Conservation (phyloP, 23 red algal species). For the Gracilaria vermiculophylla region DNA sequence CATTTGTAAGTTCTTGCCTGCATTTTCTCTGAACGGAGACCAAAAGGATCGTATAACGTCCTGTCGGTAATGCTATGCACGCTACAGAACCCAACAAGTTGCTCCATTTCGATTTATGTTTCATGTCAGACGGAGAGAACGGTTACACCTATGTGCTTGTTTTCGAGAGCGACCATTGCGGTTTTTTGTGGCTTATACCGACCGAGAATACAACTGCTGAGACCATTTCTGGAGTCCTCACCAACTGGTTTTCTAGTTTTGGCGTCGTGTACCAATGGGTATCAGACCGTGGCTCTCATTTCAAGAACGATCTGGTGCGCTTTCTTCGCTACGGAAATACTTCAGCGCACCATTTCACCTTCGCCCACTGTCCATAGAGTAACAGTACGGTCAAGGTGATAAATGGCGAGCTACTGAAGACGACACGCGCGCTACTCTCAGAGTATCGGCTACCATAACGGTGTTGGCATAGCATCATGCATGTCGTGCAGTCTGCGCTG, state of each 20-base stretch:
- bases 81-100: neutral
- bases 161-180: neutral
- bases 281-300: neutral
- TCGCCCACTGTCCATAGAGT: neutral
- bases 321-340: neutral
- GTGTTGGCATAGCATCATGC: neutral
- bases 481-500: neutral
- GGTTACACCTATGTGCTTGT: neutral
- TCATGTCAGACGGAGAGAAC: neutral
- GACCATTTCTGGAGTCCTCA: neutral
- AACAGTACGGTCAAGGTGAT: neutral
- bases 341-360: neutral
- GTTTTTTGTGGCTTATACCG: neutral
- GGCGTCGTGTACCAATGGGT: neutral
- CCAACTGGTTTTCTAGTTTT: neutral
- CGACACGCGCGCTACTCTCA: neutral
- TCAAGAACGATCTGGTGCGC: neutral
- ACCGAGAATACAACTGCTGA: neutral
- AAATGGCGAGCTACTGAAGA: neutral
- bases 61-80: neutral
- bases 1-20: neutral
- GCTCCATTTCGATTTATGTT: slow-evolving; percentile 36
- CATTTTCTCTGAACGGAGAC: neutral
- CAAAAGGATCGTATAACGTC: neutral
- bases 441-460: neutral